phyloP scores from a whole-genome alignment of 768 basidiomycete genomes.

The Pulveroboletus sp. region DNA sequence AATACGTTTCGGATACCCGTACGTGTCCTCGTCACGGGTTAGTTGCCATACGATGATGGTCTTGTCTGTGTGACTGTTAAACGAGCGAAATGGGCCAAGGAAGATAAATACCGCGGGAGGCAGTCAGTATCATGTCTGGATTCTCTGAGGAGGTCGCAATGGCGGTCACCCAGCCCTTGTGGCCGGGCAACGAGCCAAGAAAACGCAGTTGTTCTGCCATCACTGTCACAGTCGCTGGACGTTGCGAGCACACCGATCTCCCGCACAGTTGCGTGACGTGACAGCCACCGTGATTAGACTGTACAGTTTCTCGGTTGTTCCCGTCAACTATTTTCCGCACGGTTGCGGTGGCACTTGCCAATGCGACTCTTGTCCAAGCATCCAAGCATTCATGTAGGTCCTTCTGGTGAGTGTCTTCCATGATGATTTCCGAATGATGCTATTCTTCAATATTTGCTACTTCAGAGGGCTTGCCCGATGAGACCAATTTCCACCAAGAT shows the following conservation, averaged over 20 bases:
- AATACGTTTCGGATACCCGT: conserved; percentile 96
- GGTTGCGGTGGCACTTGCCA: not conserved
- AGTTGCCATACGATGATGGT: conserved; percentile 99
- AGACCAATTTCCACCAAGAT: conserved; percentile 71
- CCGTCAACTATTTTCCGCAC: conserved; percentile 5
- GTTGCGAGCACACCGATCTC: conserved; percentile 16
- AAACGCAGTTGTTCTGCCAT: conserved; percentile 89
- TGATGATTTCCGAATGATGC: conserved; percentile 34
- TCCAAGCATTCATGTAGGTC: not conserved
- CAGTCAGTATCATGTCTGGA: conserved; percentile 98
- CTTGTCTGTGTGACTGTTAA: conserved; percentile 86
- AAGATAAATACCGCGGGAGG: conserved; percentile 79
- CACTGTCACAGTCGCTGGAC: conserved; percentile 25
- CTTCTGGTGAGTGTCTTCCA: conserved; percentile 15
- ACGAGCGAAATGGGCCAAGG: conserved; percentile 9
- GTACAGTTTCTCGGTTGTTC: conserved; percentile 48
- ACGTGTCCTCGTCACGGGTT: conserved; percentile 86
- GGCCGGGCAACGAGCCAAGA: conserved; percentile 88
- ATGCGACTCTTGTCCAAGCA: not conserved
- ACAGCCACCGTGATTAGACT: conserved; percentile 67
- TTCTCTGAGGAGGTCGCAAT: conserved; percentile 98
- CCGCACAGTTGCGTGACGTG: conserved; percentile 38
- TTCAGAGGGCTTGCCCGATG: conserved; percentile 59
- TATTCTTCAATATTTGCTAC: conserved; percentile 63
- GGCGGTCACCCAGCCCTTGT: conserved; percentile 98